These are phyloP conservation scores for Proliferodiscus dingleyae DNA, from an alignment of 2,329 filamentous ascomycete species.

Conservation along the genomic window DNA sequence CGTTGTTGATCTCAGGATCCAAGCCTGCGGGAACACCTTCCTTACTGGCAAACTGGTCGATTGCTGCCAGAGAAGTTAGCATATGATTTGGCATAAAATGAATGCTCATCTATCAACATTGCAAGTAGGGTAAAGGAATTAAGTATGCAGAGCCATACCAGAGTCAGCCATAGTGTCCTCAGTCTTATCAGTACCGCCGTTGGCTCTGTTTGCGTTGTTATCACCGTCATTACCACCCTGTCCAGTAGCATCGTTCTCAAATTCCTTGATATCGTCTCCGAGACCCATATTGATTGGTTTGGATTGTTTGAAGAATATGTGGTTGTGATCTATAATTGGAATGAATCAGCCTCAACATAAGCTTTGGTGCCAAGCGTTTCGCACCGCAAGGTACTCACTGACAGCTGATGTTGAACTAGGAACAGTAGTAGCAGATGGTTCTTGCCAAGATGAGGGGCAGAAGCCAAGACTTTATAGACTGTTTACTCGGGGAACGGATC, in stretches of 20 bases:
- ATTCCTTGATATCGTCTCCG: slow-evolving; percentile 28
- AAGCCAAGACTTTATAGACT: slow-evolving; percentile 4
- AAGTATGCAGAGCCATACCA: slow-evolving; percentile 18
- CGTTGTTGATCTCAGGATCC: slow-evolving; percentile 34
- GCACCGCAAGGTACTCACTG: neutral
- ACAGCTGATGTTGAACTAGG: neutral
- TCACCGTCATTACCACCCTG: slow-evolving; percentile 33
- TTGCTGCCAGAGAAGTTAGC: slow-evolving; percentile 17
- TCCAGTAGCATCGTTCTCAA: slow-evolving; percentile 28
- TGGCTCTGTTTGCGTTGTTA: slow-evolving; percentile 25
- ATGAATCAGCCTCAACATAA: neutral
- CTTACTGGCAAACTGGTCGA: slow-evolving; percentile 32
- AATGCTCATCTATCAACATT: neutral
- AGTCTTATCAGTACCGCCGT: slow-evolving; percentile 26
- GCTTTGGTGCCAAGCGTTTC: neutral
- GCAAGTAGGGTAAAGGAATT: neutral
- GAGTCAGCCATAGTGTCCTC: slow-evolving; percentile 33
- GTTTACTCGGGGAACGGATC: neutral
- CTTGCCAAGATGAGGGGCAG: slow-evolving; percentile 1
- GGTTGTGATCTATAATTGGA: neutral
- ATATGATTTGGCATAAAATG: neutral
- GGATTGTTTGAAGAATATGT: neutral
- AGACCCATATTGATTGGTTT: slow-evolving; percentile 23
- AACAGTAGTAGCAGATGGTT: neutral
- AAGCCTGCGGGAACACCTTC: slow-evolving; percentile 31